Evolutionary conservation across 371 early-diverging fungal species (phyloP), one percentile per base, ranked within the genome.

Genomic region (Rhizopus delemar): DNA sequence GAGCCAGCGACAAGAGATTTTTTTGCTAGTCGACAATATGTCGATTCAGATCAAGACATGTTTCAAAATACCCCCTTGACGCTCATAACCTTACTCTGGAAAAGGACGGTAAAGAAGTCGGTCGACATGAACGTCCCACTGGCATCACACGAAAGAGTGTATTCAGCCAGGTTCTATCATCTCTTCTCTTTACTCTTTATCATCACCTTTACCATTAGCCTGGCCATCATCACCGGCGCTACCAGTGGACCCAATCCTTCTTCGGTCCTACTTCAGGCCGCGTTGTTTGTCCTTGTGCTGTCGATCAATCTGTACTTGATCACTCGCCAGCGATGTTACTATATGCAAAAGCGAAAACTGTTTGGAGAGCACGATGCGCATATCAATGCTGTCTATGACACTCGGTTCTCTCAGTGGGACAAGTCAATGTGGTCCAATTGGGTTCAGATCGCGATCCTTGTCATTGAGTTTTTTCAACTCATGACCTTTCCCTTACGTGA

Each of bases 381-480:
- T 49, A 60, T 71, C 59, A 59, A 66, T 36, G 74, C 74, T 7
- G 62, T 71, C 8, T 70, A 68, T 56, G 74, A 73, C 43, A 76
- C 69, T 4, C 61, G 63, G 4, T 70, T 69, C 43, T 59, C 64
- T 0, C 68, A 61, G 32, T 73, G 78, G 75, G 61, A 78, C 41
- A 32, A 62, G 13, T 57, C 58, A 34, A 59, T 69, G 61, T 77
- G 77, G 74, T 75, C 79, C 48, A 83, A 83, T 56, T 83, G 81
- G 68, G 63, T 83, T 4, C 81, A 83, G 55, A 69, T 83, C 16
- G 75, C 72, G 9, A 80, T 83, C 51, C 68, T 83, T 1, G 53
- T 80, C 53, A 77, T 83, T 22, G 83, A 83, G 41, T 79, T 83
- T 49, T 66, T 81, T 34, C 83, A 83, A 52, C 65, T 83, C 4